These are phyloP conservation scores for Camellia granthamiana DNA, from an alignment of 148 eudicot genomes.

Conservation along the genomic window DNA sequence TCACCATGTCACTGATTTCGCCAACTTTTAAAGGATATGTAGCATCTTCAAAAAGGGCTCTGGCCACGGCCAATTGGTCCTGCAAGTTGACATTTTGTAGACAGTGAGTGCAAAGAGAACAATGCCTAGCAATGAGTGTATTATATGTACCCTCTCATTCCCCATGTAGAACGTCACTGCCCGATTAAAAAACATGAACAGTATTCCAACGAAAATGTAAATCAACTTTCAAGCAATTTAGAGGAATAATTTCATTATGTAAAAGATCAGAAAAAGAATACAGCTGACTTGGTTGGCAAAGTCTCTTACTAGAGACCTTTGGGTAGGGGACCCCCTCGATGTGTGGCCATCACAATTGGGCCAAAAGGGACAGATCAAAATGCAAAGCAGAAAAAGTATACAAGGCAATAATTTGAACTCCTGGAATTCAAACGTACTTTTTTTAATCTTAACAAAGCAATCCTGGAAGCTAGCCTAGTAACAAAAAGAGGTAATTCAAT, in stretches of 20 bases:
- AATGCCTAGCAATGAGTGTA: no score
- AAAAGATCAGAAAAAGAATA: background rate
- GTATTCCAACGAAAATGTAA: background rate
- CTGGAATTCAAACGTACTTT: background rate
- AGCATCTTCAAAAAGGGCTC: constrained; percentile 77
- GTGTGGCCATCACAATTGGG: no score
- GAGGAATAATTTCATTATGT: background rate
- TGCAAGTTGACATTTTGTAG: constrained; percentile 18
- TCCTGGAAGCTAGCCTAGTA: background rate
- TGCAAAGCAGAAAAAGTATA: no score
- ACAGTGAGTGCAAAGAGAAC: background rate
- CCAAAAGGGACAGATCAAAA: background rate
- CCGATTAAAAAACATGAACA: no score
- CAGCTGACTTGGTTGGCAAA: background rate
- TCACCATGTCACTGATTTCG: constrained; percentile 74
- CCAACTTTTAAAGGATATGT: constrained; percentile 64
- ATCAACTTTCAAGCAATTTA: background rate
- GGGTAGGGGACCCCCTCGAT: no score
- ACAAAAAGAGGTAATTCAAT: no score
- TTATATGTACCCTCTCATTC: no score
- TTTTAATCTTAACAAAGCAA: no score
- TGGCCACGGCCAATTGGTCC: constrained; percentile 75
- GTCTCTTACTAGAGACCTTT: no score
- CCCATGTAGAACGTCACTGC: no score
- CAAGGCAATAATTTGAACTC: no score